Evolutionary conservation across 2,329 filamentous ascomycete species (phyloP).

Genomic region (Colletotrichum orbiculare): DNA sequence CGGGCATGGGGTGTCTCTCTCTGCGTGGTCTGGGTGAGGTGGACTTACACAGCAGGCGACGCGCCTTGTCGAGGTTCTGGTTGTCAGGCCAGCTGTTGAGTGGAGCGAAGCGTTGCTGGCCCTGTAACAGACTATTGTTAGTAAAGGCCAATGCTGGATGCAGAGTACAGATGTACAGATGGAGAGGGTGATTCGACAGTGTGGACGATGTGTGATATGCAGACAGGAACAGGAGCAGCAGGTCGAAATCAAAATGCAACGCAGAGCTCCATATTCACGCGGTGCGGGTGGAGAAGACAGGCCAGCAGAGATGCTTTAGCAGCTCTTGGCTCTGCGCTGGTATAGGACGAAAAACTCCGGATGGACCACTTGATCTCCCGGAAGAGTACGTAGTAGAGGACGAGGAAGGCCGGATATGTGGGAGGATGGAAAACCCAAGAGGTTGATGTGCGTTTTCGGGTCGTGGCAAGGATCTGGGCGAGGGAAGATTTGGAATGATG

Average conservation of each 20-base stretch:
- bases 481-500: background rate
- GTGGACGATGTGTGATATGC: background rate
- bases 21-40: background rate
- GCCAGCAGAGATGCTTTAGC: slow-evolving; percentile 5
- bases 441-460: background rate
- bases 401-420: background rate
- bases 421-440: background rate
- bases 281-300: slow-evolving; percentile 18
- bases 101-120: slow-evolving; percentile 83
- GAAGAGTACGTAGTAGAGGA: background rate
- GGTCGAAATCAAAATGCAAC: too few species aligned
- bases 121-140: slow-evolving; percentile 46
- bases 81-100: slow-evolving; percentile 89
- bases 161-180: slow-evolving; percentile 8
- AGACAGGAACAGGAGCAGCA: too few species aligned
- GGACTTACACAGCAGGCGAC: slow-evolving; percentile 67
- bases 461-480: background rate
- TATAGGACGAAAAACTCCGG: slow-evolving; percentile 30
- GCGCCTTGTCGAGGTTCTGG: slow-evolving; percentile 81
- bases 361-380: slow-evolving; percentile 6
- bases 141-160: slow-evolving; percentile 23
- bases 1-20: background rate
- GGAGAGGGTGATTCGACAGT: background rate
- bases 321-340: slow-evolving; percentile 17
- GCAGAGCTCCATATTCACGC: too few species aligned